Base-by-base conservation (phyloP, 2,329 filamentous ascomycete species). In the Colletotrichum coccodes region DNA sequence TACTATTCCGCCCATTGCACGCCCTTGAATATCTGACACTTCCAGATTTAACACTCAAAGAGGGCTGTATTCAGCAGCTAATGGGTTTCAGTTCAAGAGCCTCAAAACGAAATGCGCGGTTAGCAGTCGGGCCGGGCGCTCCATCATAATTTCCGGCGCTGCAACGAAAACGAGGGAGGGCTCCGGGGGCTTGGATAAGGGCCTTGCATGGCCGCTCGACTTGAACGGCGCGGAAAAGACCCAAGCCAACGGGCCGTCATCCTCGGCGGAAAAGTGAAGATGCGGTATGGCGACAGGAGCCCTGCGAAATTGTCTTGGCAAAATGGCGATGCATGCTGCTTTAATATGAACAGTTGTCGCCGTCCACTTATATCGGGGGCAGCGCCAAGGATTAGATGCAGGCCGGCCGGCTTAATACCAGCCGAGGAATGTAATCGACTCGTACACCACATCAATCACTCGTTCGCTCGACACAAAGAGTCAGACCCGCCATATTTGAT, bases 251-350 rank as follows among this genome's bases (percentile, higher is more conserved):
- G 11, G 30, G 50, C 28, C 28, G 30, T 12, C 30, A 12, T n/a
- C 7, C 4, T 30, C 6, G n/a, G 47, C 46, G 62, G 56, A 65
- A 47, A 65, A 60, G 54, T 38, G 12, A 30, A 23, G 7, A 14
- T 34, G 26, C 54, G 34, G 8, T 56, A 16, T 34, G 47, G 38
- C 23, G 21, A 30, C 7, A 34, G 18, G 34, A 52, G 49, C 28
- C n/a, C 28, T 34, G 8, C 3, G 49, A 11, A 11, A 34, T 42
- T 32, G 42, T 28, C 64, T 67, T 67, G 64, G 64, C 64, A 57
- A 63, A 50, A 67, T 63, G 64, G 64, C 64, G 50, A 67, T 64
- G 64, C 57, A 63, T 52, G 34, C 23, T 30, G n/a, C 26, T 30
- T 44, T 32, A 6, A 58, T 63, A 58, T 53, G 60, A 52, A 44